A percentile compares a stretch with the other conserved stretches of the same genome.
Conservation (phyloP, 345 rosid species). For the Brassica rapa region DNA sequence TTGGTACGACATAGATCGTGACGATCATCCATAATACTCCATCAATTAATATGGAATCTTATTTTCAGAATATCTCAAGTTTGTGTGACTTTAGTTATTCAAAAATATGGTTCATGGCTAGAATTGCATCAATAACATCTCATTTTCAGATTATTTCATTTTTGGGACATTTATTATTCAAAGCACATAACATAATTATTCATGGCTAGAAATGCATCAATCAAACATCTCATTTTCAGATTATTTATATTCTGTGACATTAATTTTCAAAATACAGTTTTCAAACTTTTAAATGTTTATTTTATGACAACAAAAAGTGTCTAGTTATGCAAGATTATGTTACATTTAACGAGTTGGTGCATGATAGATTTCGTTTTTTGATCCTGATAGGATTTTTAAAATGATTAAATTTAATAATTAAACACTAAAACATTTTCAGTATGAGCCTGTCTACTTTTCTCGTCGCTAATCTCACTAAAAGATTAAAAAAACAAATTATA, state of each 20-base stretch:
- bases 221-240: background rate
- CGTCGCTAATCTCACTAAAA: too few relatives aligned
- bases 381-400: too few relatives aligned
- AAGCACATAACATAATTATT: background rate
- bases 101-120: background rate
- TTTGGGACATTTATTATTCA: background rate
- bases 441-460: too few relatives aligned
- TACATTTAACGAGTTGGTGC: too few relatives aligned
- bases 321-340: too few relatives aligned
- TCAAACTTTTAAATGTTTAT: background rate
- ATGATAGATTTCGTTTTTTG: too few relatives aligned
- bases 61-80: slow-evolving; percentile 9
- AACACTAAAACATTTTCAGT: too few relatives aligned
- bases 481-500: too few relatives aligned
- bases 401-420: too few relatives aligned
- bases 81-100: background rate
- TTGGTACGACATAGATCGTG: slow-evolving; percentile 13
- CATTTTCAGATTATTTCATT: background rate
- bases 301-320: background rate
- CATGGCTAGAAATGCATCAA: slow-evolving; percentile 1
- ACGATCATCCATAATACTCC: slow-evolving; percentile 4
- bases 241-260: background rate
- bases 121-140: background rate
- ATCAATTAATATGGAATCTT: background rate
- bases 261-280: background rate